phyloP scores from a whole-genome alignment of 176 grass and related monocot genomes.

The Elymus sibiricus region DNA sequence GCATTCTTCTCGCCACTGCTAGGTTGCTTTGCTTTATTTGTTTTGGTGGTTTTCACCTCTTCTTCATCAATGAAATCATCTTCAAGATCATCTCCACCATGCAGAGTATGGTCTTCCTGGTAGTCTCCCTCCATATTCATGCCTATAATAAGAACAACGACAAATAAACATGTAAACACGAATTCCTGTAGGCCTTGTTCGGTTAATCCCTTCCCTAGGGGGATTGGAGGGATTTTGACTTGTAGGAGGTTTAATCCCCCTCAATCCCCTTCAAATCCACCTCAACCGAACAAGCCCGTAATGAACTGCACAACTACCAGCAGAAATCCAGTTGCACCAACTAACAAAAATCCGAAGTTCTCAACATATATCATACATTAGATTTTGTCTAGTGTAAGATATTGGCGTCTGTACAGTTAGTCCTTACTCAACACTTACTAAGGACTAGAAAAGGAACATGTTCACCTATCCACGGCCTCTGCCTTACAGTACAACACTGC shows the following conservation, averaged over 20 bases:
- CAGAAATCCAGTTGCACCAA: neutral
- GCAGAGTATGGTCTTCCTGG: conserved; percentile 19
- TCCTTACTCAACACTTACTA: neutral
- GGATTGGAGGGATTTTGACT: no score
- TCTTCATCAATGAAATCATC: conserved; percentile 83
- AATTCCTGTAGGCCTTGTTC: no score
- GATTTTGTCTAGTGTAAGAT: neutral
- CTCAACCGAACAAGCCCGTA: no score
- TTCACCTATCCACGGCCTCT: neutral
- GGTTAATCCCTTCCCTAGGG: no score
- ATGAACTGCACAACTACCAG: neutral
- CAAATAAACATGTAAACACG: conserved; percentile 16
- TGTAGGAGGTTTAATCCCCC: no score
- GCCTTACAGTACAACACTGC: neutral
- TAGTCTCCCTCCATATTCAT: conserved; percentile 5
- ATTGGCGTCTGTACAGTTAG: neutral
- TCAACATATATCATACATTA: neutral
- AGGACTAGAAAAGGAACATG: neutral
- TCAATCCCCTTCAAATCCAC: no score
- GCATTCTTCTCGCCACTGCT: conserved; percentile 33
- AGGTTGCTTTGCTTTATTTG: conserved; percentile 25
- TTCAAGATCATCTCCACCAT: conserved; percentile 86
- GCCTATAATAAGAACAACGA: conserved; percentile 38
- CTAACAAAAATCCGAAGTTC: neutral
- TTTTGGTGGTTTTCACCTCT: conserved; percentile 39